Percentiles rank a stretch among this genome's conserved stretches.
Evolutionary conservation across 768 basidiomycete species (phyloP).

Genomic region (Termitomyces sp.): DNA sequence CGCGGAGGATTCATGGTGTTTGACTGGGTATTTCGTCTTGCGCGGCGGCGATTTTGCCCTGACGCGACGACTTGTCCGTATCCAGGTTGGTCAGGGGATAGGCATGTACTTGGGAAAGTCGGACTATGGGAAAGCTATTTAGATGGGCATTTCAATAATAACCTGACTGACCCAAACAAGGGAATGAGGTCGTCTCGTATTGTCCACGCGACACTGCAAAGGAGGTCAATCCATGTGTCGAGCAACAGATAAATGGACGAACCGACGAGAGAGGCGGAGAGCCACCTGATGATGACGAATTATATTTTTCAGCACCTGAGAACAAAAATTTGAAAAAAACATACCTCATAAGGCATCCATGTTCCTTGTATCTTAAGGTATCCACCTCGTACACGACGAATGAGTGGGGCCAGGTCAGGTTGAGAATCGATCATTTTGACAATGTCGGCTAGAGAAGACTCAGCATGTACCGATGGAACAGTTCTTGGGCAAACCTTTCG

Average conservation of each 20-base stretch:
- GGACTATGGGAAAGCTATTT: slow-evolving; percentile 33
- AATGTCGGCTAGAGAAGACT: slow-evolving; percentile 62
- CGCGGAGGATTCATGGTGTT: slow-evolving; percentile 18
- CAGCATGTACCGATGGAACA: slow-evolving; percentile 7
- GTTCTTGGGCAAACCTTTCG: slow-evolving; percentile 55
- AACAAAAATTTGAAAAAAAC: slow-evolving; percentile 13
- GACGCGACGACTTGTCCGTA: slow-evolving; percentile 77
- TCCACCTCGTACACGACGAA: slow-evolving; percentile 80
- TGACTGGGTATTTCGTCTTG: slow-evolving; percentile 45
- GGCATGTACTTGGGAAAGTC: slow-evolving; percentile 76
- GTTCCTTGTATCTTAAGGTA: slow-evolving; percentile 92
- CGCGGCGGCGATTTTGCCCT: slow-evolving; percentile 53
- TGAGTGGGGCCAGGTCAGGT: slow-evolving; percentile 76
- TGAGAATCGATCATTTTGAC: slow-evolving; percentile 92
- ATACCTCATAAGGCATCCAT: slow-evolving; percentile 89
- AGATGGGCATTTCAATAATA: background rate
- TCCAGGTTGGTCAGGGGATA: slow-evolving; percentile 81
- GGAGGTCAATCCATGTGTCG: slow-evolving; percentile 2
- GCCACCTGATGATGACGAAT: slow-evolving; percentile 49
- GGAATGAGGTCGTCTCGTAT: slow-evolving; percentile 84
- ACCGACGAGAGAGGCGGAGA: slow-evolving; percentile 75
- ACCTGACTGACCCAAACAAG: slow-evolving; percentile 67
- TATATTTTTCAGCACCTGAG: background rate
- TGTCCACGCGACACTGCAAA: slow-evolving; percentile 73
- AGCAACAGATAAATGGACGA: slow-evolving; percentile 22